phyloP scores from a whole-genome alignment of 768 basidiomycete genomes.

The Amanita exitialis region DNA sequence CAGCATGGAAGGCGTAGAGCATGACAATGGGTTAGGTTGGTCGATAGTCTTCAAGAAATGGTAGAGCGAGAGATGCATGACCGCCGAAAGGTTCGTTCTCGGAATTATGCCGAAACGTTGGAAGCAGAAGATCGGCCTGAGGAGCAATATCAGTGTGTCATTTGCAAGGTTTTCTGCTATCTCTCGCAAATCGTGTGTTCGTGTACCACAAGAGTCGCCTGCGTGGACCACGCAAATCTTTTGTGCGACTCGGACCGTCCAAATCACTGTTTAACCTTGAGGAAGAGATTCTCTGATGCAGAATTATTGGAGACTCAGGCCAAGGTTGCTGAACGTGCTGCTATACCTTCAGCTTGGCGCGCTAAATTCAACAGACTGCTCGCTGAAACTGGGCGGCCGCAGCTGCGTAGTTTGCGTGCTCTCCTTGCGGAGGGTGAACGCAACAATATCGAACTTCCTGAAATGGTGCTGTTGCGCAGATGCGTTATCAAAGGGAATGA shows the following conservation, averaged over 20 bases:
- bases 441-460: conserved; percentile 64
- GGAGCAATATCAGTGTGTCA: conserved; percentile 90
- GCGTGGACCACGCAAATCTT: conserved; percentile 73
- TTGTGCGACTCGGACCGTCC: conserved; percentile 50
- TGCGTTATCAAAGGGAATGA: conserved; percentile 76
- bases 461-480: conserved; percentile 62
- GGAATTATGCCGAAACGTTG: conserved; percentile 56
- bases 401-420: conserved; percentile 68
- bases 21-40: conserved; percentile 45
- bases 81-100: conserved; percentile 50
- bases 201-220: conserved; percentile 72
- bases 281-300: conserved; percentile 74
- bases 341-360: conserved; percentile 68
- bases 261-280: conserved; percentile 43
- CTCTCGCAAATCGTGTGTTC: conserved; percentile 84
- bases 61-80: conserved; percentile 68
- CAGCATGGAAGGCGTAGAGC: not conserved
- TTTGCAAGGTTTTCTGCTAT: conserved; percentile 94
- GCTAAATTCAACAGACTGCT: conserved; percentile 58
- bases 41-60: conserved; percentile 82
- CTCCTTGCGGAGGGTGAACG: conserved; percentile 86
- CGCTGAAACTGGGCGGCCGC: conserved; percentile 58
- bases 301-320: conserved; percentile 59
- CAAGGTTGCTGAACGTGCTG: conserved; percentile 63
- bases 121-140: conserved; percentile 79